These are phyloP conservation scores for Graphilbum fragrans DNA, from an alignment of 2,329 filamentous ascomycete genomes.

Conservation along the genomic window DNA sequence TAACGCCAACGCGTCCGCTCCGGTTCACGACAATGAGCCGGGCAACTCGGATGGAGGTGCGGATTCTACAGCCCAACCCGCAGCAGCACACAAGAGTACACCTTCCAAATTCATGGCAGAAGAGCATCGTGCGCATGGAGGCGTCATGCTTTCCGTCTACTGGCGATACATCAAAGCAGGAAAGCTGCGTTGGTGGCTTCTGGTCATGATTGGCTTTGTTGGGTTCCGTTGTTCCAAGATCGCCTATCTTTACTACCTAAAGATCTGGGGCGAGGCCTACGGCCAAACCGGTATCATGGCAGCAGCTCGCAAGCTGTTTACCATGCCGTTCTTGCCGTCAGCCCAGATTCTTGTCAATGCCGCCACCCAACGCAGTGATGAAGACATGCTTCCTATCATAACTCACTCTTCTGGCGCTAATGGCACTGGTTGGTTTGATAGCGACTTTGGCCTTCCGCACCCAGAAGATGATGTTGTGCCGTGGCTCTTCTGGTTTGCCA, in stretches of 20 bases:
- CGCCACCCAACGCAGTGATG: background rate
- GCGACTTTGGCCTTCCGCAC: constrained; percentile 41
- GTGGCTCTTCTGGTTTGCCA: constrained; percentile 62
- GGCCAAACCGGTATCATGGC: constrained; percentile 6
- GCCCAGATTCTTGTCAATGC: background rate
- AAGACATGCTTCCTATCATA: background rate
- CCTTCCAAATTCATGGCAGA: constrained; percentile 72
- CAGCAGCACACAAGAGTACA: constrained; percentile 26
- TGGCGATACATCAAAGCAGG: constrained; percentile 80
- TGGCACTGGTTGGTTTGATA: constrained; percentile 11
- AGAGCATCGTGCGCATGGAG: constrained; percentile 60
- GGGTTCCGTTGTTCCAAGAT: constrained; percentile 54
- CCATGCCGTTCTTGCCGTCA: background rate
- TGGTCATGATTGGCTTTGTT: constrained; percentile 50
- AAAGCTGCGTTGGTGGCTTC: constrained; percentile 58
- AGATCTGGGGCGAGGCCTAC: constrained; percentile 77
- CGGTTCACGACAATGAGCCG: background rate
- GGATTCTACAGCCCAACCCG: background rate
- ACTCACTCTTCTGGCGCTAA: constrained; percentile 1
- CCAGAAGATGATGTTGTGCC: constrained; percentile 56
- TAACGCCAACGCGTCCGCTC: constrained; percentile 12
- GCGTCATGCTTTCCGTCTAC: constrained; percentile 65
- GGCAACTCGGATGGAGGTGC: no score
- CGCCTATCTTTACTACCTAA: constrained; percentile 67
- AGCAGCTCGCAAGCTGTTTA: background rate